Conservation (phyloP, 2,329 filamentous ascomycete species). For the Neonectria neomacrospora region DNA sequence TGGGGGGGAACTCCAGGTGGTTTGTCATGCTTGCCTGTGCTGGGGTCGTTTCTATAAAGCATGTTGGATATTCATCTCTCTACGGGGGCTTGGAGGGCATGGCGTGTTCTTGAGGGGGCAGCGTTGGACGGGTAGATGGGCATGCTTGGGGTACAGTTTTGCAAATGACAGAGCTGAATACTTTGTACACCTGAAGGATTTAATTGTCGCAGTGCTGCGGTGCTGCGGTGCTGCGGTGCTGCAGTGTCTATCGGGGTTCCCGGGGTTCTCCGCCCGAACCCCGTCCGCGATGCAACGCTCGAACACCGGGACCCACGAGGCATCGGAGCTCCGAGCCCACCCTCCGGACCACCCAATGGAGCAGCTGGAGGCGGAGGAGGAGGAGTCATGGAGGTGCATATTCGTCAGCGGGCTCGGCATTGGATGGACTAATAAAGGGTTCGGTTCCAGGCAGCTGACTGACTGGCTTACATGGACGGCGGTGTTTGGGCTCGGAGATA, state of each 20-base stretch:
- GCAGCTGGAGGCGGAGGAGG: slow-evolving; percentile 15
- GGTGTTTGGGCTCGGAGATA: slow-evolving; percentile 33
- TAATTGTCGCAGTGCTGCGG: no score
- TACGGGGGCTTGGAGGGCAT: not conserved
- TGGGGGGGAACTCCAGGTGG: not conserved
- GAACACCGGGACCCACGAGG: not conserved
- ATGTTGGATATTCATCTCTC: not conserved
- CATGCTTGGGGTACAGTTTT: not conserved
- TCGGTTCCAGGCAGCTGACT: not conserved
- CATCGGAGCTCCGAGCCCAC: slow-evolving; percentile 5
- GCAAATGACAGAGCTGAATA: not conserved
- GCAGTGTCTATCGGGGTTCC: not conserved
- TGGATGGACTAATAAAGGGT: not conserved
- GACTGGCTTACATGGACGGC: not conserved
- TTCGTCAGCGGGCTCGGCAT: slow-evolving; percentile 17
- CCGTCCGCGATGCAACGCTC: not conserved
- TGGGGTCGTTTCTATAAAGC: not conserved
- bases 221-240: no score
- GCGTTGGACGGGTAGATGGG: not conserved
- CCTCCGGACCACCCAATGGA: slow-evolving; percentile 13
- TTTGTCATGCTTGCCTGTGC: not conserved
- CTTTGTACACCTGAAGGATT: not conserved
- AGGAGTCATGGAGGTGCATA: not conserved
- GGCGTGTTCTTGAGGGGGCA: not conserved
- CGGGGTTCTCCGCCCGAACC: not conserved